Evolutionary conservation across 2,329 filamentous ascomycete species (phyloP), one percentile per base, ranked within the genome.

Genomic region (Fusarium newnesense): DNA sequence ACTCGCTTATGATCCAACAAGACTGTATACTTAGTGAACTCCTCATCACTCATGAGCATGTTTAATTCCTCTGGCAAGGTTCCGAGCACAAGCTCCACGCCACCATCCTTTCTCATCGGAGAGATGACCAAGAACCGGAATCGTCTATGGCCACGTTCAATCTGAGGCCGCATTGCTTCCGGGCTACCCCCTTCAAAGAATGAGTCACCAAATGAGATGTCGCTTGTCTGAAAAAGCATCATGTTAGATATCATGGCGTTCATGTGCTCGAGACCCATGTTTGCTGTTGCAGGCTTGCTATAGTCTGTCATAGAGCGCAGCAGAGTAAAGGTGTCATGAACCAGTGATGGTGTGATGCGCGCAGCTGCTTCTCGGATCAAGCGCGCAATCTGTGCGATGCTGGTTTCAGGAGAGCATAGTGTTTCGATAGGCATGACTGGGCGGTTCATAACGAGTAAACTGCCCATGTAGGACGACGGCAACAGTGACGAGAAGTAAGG

Each of bases 191-290:
- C 60, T 4, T 49, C 47, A 26, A 65, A 65, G n/a, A 64, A 65
- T 0, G 60, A 64, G 24, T 36, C 28, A 19, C 60, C 63, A 26
- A 65, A 65, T 7, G 63, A 64, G 10, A 65, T 19, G 2, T 65
- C 63, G 18, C 40, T 65, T 4, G 60, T 64, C 11, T 65, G 60
- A 9, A 65, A 65, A 2, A 65, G 21, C 59, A 64, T 64, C 63
- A 65, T 56, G 13, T 65, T 65, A 3, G 63, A 65, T 0, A 65
- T 65, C 63, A 65, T 65, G 5, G 47, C 63, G 2, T 65, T 36
- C 63, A 65, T 65, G 6, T 64, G 63, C 6, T 65, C 63, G 10
- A 65, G 40, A 9, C 63, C 60, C 63, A 65, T 65, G 34, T 65
- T 65, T 18, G 63, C 63, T 15, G 63, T 65, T 18, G 63, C 60